These are phyloP conservation scores for Solanum bulbocastanum DNA, from an alignment of 257 asterid genomes.

Conservation along the genomic window DNA sequence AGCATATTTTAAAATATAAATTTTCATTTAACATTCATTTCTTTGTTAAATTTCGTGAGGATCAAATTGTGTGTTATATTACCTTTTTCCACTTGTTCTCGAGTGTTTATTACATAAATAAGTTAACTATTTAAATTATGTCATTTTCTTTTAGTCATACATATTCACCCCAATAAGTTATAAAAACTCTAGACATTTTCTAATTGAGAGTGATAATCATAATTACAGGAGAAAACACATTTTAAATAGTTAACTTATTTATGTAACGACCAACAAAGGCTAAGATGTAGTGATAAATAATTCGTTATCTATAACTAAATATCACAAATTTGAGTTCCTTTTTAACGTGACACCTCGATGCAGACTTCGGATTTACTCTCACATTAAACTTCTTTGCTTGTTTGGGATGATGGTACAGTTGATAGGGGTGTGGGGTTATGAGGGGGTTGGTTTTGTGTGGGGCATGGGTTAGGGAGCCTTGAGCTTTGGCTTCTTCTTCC, in stretches of 20 bases:
- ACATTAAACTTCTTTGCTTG: not conserved
- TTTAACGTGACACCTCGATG: too few relatives aligned
- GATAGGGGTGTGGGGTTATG: not conserved
- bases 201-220: not conserved
- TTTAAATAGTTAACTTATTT: not conserved
- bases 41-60: not conserved
- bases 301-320: too few relatives aligned
- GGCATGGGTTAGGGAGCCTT: not conserved
- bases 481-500: not conserved
- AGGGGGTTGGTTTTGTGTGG: not conserved
- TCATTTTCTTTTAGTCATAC: not conserved
- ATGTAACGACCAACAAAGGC: too few relatives aligned
- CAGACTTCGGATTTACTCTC: too few relatives aligned
- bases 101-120: not conserved
- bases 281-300: too few relatives aligned
- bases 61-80: not conserved
- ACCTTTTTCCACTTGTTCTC: not conserved
- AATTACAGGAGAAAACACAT: rapidly evolving
- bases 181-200: too few relatives aligned
- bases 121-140: not conserved
- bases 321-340: too few relatives aligned
- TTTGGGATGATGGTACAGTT: not conserved
- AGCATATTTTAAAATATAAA: not conserved
- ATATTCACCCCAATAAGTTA: not conserved
- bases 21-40: not conserved